Percentiles rank a stretch among this genome's conserved stretches.
Evolutionary conservation across 257 asterid genomes (phyloP).

Genomic region (Solanum sitiens): DNA sequence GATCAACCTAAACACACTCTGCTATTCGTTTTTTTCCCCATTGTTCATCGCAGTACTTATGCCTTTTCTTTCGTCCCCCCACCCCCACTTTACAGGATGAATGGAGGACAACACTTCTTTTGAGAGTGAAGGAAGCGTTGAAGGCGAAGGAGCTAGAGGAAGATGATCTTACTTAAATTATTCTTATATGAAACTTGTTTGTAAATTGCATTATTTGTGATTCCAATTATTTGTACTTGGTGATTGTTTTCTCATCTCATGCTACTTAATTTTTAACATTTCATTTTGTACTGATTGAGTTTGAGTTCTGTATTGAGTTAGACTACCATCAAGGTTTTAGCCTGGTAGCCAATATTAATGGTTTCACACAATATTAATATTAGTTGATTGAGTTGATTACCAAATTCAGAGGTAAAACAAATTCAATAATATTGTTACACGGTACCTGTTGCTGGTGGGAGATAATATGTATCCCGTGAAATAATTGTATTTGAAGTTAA

Average conservation of each 20-base stretch:
- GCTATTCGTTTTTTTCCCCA: background rate
- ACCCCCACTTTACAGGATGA: slow-evolving; percentile 48
- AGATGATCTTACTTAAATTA: slow-evolving; percentile 76
- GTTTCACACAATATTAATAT: background rate
- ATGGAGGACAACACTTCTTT: slow-evolving; percentile 81
- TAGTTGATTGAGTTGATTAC: background rate
- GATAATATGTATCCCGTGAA: background rate
- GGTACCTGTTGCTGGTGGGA: fast-evolving
- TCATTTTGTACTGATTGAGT: background rate
- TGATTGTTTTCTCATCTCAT: background rate
- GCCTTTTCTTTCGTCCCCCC: slow-evolving; percentile 8
- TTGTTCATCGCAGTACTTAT: background rate
- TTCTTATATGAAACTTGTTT: background rate
- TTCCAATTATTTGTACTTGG: background rate
- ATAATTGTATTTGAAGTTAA: background rate
- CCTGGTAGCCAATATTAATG: background rate
- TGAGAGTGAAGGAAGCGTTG: slow-evolving; percentile 90
- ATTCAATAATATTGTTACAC: background rate
- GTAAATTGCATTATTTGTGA: background rate
- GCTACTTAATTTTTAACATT: background rate
- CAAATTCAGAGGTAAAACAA: background rate
- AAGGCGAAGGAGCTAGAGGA: slow-evolving; percentile 94
- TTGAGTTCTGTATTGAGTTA: background rate
- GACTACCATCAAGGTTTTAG: background rate
- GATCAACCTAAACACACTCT: background rate